Evolutionary conservation across 371 early-diverging fungal genomes (phyloP), one percentile per base, ranked within the genome.

Genomic region (Syncephalis plumigaleata): DNA sequence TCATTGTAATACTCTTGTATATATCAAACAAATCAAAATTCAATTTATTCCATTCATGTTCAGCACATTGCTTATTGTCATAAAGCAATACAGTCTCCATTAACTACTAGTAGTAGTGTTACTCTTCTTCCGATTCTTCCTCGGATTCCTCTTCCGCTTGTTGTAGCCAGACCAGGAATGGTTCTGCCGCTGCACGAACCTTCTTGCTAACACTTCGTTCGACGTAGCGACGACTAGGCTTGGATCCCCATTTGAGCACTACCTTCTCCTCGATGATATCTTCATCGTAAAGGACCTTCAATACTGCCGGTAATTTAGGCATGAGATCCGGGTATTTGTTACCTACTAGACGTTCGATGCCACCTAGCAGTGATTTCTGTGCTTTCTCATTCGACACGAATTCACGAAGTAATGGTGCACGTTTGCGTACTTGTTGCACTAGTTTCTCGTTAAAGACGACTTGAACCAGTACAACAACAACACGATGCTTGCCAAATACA

Each of bases 221-320:
- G 40, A 91, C 91, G 59, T 84, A 93, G 60, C 84, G 83, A 72
- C 91, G 91, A 54, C 73, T 71, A 22, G 81, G 71, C 65, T 90
- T 88, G 53, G 79, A 87, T 47, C 79, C 88, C 95, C 95, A 93
- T 45, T 80, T 79, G 20, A 84, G 45, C 45, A 89, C 73, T 17
- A 78, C 79, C 9, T 89, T 90, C 64, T 95, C 98, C 20, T 89
- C 91, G 50, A 95, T 60, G 37, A 95, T 60, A 49, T 97, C 96
- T 45, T 67, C 74, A 47, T 93, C 87, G 57, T 91, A 95, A 43
- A 91, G 64, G 24, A 73, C 77, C 80, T 87, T 86, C 59, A 97
- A 68, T 46, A 92, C 76, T 40, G 71, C 54, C 16, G 87, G 75
- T 9, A 79, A 68, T 66, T 87, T 84, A 53, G 73, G 57, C 52